Evolutionary conservation across 768 basidiomycete genomes (phyloP).

Genomic region (Dendrothele bispora): DNA sequence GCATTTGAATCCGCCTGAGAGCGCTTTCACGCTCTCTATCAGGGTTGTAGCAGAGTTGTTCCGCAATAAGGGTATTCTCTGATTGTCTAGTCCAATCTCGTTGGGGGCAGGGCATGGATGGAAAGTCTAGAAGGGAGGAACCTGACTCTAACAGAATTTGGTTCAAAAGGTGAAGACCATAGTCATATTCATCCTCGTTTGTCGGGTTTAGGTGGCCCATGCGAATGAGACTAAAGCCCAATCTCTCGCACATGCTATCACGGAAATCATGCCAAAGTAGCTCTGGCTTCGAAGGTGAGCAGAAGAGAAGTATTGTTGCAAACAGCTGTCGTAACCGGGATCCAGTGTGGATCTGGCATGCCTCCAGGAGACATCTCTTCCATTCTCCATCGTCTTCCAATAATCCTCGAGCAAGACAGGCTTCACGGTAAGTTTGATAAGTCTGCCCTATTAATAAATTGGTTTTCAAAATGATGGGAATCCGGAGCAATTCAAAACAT

Average conservation of each 20-base stretch:
- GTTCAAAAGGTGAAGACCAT: constrained; percentile 36
- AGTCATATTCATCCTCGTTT: constrained; percentile 31
- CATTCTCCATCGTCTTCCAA: constrained; percentile 38
- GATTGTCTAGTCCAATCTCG: constrained; percentile 22
- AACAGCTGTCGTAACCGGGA: constrained; percentile 35
- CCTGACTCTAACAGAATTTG: constrained; percentile 25
- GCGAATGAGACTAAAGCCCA: constrained; percentile 19
- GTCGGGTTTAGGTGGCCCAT: constrained; percentile 17
- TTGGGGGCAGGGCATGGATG: constrained; percentile 30
- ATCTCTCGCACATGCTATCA: constrained; percentile 40
- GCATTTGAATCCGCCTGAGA: background rate
- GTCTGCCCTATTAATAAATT: background rate
- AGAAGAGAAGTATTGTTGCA: constrained; percentile 33
- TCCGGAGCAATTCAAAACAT: no score
- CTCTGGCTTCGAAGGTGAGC: constrained; percentile 28
- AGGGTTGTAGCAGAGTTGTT: constrained; percentile 30
- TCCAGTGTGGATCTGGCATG: constrained; percentile 37
- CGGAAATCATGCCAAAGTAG: constrained; percentile 39
- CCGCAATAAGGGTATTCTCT: constrained; percentile 28
- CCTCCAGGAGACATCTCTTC: constrained; percentile 36
- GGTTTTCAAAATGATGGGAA: no score
- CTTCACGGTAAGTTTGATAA: constrained; percentile 16
- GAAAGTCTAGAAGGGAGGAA: constrained; percentile 19
- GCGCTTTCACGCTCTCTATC: constrained; percentile 6
- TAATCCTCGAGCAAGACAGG: constrained; percentile 30